Evolutionary conservation across 169 alveolate species (phyloP), one percentile per base, ranked within the genome.

Genomic region (Amoebophrya sp.): DNA sequence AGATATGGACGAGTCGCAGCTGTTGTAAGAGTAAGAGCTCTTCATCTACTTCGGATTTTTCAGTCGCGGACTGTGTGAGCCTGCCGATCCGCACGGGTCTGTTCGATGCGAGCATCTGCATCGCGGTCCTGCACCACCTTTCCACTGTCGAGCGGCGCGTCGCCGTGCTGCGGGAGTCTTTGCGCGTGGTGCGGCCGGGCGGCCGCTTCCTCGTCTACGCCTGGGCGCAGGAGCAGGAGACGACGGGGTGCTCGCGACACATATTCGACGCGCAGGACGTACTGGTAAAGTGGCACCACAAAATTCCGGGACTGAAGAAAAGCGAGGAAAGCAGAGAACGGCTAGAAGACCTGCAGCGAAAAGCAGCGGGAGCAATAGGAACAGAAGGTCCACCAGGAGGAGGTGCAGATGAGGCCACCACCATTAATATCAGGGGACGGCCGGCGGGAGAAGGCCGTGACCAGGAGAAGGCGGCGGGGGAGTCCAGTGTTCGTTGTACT

Each of bases 101-200:
- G 31, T 95, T 96, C 89, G 99, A 97, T 92, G 95, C 96, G 31
- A 96, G 94, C 23, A 97, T 97, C 15, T 96, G 97, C 58, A 96
- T 97, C 40, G 99, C 99, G 23, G 99, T 97, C n/a, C 94, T 97
- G 89, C 99, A 97, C 92, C 99, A 97, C 92, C 94, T 97, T 91
- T 96, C 98, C 0, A 97, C 96, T 43, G 95, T 94, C 58, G 93
- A 92, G 58, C 92, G 95, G 48, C 94, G 99, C 93, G 91, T 95
- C n/a, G 90, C 94, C 78, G 97, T 96, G 29, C 58, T 94, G 0
- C 92, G 91, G 45, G 99, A 97, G 91, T 93, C 95, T 78, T 92
- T 93, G 29, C 95, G 99, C 91, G 93, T 96, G 7, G 89, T 95
- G 0, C 95, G 91, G 91, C 92, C 93, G 10, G 96, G 96, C 69